These are phyloP conservation scores for Paxillus ammoniavirescens DNA, from an alignment of 768 basidiomycete genomes.

Conservation along the genomic window DNA sequence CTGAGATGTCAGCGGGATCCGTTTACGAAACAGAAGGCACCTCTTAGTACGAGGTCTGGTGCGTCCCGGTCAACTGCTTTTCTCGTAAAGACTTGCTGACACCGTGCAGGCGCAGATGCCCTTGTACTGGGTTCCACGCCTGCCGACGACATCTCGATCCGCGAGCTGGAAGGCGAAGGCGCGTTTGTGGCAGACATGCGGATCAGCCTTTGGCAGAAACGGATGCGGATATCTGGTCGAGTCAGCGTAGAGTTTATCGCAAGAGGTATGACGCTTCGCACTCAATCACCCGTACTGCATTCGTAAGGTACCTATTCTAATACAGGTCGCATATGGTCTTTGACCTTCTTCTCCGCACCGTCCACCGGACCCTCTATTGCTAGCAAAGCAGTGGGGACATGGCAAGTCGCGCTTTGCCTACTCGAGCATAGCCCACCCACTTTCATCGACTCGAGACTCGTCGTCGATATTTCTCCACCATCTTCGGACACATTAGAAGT, in stretches of 20 bases:
- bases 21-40: constrained; percentile 7
- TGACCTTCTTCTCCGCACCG: constrained; percentile 20
- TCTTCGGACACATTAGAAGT: not conserved
- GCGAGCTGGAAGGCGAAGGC: constrained; percentile 48
- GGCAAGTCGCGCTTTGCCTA: constrained; percentile 50
- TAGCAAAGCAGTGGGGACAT: constrained; percentile 10
- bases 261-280: constrained; percentile 32
- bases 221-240: constrained; percentile 61
- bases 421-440: constrained; percentile 59
- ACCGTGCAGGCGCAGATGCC: constrained; percentile 44
- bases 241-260: constrained; percentile 68
- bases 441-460: constrained; percentile 50
- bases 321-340: constrained; percentile 28
- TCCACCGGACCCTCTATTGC: not conserved
- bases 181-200: constrained; percentile 47
- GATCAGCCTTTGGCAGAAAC: constrained; percentile 61
- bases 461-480: constrained; percentile 37
- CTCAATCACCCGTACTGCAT: not conserved
- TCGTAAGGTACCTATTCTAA: no score
- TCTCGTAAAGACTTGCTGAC: not conserved
- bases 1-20: constrained; percentile 15
- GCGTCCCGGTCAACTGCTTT: not conserved
- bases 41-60: constrained; percentile 14
- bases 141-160: constrained; percentile 55
- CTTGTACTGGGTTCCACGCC: constrained; percentile 42